Conservation (phyloP, 2,329 filamentous ascomycete genomes). For the Chlorencoelia australis region DNA sequence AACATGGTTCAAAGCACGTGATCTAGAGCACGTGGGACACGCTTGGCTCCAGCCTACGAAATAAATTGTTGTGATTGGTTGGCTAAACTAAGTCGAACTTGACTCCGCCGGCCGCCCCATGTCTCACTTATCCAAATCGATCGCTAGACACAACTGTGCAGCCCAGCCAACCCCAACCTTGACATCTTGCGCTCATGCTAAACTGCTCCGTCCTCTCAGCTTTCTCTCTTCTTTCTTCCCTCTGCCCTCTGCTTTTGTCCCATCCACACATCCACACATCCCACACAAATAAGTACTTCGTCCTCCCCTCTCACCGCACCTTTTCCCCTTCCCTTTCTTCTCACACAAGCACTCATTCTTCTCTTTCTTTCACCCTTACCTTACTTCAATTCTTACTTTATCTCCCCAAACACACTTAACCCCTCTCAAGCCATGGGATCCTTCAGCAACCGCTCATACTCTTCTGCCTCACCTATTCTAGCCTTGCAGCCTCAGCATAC, state of each 20-base stretch:
- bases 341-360: neutral
- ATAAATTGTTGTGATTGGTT: no score
- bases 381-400: neutral
- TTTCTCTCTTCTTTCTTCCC: constrained; percentile 6
- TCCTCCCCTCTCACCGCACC: constrained; percentile 5
- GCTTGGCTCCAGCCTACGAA: no score
- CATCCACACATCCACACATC: constrained; percentile 5
- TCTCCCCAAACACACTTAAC: constrained; percentile 4
- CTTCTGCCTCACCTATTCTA: constrained; percentile 21
- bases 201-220: constrained; percentile 4
- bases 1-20: no score
- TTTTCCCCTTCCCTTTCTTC: constrained; percentile 4
- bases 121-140: no score
- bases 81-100: no score
- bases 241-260: constrained; percentile 1
- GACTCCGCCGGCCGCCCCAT: no score
- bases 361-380: constrained; percentile 4
- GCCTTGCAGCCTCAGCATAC: constrained; percentile 21
- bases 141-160: no score
- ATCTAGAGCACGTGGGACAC: no score
- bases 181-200: neutral
- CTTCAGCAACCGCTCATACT: constrained; percentile 19
- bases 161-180: no score
- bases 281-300: constrained; percentile 13
- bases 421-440: constrained; percentile 18